These are phyloP conservation scores for Polysphondylium violaceum DNA, from an alignment of 78 protist species.

Conservation along the genomic window DNA sequence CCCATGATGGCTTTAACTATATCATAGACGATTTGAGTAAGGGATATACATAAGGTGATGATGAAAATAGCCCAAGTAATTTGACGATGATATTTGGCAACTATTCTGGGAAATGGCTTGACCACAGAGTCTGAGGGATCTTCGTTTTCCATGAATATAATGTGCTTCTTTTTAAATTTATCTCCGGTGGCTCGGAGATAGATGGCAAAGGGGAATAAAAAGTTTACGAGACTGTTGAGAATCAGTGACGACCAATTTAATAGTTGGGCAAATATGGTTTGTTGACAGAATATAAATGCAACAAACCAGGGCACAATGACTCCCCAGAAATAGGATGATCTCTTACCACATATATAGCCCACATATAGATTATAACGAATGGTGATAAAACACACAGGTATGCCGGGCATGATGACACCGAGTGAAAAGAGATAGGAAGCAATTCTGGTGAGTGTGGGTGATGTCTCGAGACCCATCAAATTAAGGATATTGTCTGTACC, in stretches of 20 bases:
- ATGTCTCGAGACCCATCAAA: slow-evolving; percentile 20
- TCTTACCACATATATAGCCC: slow-evolving; percentile 48
- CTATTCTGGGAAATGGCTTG: slow-evolving; percentile 18
- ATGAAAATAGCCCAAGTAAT: slow-evolving; percentile 5
- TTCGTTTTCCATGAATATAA: not conserved
- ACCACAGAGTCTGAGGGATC: not conserved
- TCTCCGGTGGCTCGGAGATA: slow-evolving; percentile 36
- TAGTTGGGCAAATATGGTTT: slow-evolving; percentile 23
- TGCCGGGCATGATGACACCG: slow-evolving; percentile 54
- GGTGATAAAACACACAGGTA: slow-evolving; percentile 57
- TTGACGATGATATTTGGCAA: slow-evolving; percentile 6
- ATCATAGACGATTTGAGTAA: slow-evolving; percentile 39
- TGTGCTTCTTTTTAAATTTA: not conserved
- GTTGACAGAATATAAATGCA: slow-evolving; percentile 46
- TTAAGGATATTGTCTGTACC: slow-evolving; percentile 36
- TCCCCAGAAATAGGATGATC: slow-evolving; percentile 58
- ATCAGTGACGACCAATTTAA: slow-evolving; percentile 54
- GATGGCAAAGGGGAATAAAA: slow-evolving; percentile 32
- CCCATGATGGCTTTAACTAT: slow-evolving; percentile 6
- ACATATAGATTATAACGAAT: slow-evolving; percentile 47
- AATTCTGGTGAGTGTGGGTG: slow-evolving; percentile 12
- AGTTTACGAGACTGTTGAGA: slow-evolving; percentile 13
- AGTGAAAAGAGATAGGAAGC: slow-evolving; percentile 33
- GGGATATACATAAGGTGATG: not conserved
- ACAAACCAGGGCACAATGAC: slow-evolving; percentile 61